Percentiles rank a stretch among this genome's conserved stretches.
These are phyloP conservation scores for Azolla pinnata DNA, from an alignment of 75 land plant species.

Conservation along the genomic window DNA sequence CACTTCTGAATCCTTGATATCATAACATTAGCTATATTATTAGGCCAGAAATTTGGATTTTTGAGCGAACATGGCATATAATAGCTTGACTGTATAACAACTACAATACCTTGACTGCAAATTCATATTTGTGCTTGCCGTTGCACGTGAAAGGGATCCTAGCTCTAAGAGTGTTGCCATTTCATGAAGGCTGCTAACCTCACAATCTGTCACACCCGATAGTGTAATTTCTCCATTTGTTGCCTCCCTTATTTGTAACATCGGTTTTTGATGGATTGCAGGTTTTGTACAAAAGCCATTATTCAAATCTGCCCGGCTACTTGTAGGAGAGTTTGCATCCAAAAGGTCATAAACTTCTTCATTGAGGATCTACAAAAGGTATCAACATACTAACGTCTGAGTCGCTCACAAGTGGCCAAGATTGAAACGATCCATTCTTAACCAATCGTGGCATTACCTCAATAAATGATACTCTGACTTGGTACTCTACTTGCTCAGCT, in stretches of 20 bases:
- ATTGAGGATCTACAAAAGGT: slow-evolving; percentile 63
- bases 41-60: no score
- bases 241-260: slow-evolving; percentile 88
- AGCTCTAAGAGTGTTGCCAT: slow-evolving; percentile 75
- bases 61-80: no score
- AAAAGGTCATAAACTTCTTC: slow-evolving; percentile 96
- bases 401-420: neutral
- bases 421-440: neutral
- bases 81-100: no score
- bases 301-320: slow-evolving; percentile 18
- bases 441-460: slow-evolving; percentile 44
- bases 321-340: slow-evolving; percentile 35
- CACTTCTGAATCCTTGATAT: no score
- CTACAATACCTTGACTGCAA: slow-evolving; percentile 92
- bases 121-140: slow-evolving; percentile 98
- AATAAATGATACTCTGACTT: slow-evolving; percentile 77
- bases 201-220: slow-evolving; percentile 84
- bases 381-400: no score
- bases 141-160: slow-evolving; percentile 89
- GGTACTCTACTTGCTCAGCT: slow-evolving; percentile 56
- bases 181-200: slow-evolving; percentile 68
- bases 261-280: slow-evolving; percentile 37
- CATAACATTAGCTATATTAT: no score
- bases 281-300: slow-evolving; percentile 25
- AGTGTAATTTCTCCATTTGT: slow-evolving; percentile 87